Conservation (phyloP, 2,329 filamentous ascomycete species). For the Podosphaera aphanis region DNA sequence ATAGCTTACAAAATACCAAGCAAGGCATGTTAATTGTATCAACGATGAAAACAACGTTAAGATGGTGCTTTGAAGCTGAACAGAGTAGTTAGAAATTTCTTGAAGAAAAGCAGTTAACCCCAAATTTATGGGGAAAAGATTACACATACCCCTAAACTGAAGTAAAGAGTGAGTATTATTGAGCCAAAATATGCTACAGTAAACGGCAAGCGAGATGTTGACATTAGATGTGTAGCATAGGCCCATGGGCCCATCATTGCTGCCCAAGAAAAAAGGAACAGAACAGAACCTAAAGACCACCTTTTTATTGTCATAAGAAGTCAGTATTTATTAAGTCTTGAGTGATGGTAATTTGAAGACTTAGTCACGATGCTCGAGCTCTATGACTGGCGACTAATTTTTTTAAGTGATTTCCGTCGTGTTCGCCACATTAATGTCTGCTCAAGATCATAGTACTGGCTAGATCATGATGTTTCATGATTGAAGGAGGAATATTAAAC, state of each 20-base stretch:
- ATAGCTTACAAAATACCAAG: slow-evolving; percentile 93
- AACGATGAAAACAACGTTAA: slow-evolving; percentile 70
- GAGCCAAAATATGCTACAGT: slow-evolving; percentile 88
- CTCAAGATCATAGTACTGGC: neutral
- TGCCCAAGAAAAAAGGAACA: slow-evolving; percentile 83
- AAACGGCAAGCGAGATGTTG: slow-evolving; percentile 67
- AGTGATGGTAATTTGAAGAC: neutral
- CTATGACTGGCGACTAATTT: neutral
- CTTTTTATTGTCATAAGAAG: slow-evolving; percentile 25
- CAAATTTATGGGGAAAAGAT: neutral
- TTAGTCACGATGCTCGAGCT: neutral
- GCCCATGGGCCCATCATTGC: slow-evolving; percentile 77
- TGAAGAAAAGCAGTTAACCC: neutral
- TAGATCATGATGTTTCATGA: neutral
- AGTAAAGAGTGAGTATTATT: slow-evolving; percentile 73
- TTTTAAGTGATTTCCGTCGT: neutral
- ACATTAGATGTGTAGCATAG: slow-evolving; percentile 68
- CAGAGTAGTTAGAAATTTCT: slow-evolving; percentile 2
- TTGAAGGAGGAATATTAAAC: slow-evolving; percentile 22
- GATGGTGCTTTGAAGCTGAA: slow-evolving; percentile 57
- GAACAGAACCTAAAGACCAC: slow-evolving; percentile 77
- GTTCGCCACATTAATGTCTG: neutral
- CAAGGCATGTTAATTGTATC: slow-evolving; percentile 56
- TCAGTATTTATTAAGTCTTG: slow-evolving; percentile 6
- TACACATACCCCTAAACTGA: slow-evolving; percentile 65